phyloP scores from a whole-genome alignment of 345 rosid genomes.

The Sonneratia caseolaris region DNA sequence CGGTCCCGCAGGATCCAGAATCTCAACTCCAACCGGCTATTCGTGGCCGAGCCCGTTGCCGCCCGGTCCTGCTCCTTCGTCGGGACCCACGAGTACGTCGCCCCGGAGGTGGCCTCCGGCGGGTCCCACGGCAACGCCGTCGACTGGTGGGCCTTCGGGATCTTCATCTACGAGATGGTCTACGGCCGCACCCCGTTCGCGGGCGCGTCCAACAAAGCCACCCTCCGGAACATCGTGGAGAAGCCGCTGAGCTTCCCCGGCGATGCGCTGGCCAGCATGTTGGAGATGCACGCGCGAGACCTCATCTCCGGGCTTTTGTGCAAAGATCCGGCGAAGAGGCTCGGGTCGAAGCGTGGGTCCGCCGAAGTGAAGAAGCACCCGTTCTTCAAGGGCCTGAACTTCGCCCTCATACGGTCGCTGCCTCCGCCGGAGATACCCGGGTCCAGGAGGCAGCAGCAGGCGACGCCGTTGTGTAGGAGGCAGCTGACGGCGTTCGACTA shows the following conservation, averaged over 20 bases:
- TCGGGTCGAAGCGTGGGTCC: constrained; percentile 79
- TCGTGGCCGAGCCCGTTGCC: constrained; percentile 88
- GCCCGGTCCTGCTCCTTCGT: constrained; percentile 89
- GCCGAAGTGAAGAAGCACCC: constrained; percentile 83
- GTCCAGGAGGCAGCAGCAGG: constrained; percentile 22
- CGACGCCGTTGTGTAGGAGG: constrained; percentile 21
- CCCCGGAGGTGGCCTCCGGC: constrained; percentile 91
- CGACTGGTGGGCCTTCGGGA: constrained; percentile 95
- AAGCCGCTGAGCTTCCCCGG: constrained; percentile 54
- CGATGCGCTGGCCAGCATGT: constrained; percentile 29
- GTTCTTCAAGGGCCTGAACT: constrained; percentile 70
- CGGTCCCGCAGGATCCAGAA: constrained; percentile 61
- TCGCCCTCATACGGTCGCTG: constrained; percentile 64
- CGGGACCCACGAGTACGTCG: constrained; percentile 92
- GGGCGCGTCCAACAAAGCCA: constrained; percentile 58
- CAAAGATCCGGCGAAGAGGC: constrained; percentile 60
- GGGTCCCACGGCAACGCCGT: constrained; percentile 87
- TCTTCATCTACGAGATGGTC: constrained; percentile 74
- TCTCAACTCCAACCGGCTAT: constrained; percentile 31
- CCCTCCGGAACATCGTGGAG: constrained; percentile 81
- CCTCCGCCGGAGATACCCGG: constrained; percentile 68
- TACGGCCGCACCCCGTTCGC: constrained; percentile 83
- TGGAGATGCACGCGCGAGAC: constrained; percentile 60
- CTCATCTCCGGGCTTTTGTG: constrained; percentile 52
- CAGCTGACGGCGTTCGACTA: constrained; percentile 49